Evolutionary conservation across 2,329 filamentous ascomycete genomes (phyloP).

Genomic region (Coniochaeta hoffmannii): DNA sequence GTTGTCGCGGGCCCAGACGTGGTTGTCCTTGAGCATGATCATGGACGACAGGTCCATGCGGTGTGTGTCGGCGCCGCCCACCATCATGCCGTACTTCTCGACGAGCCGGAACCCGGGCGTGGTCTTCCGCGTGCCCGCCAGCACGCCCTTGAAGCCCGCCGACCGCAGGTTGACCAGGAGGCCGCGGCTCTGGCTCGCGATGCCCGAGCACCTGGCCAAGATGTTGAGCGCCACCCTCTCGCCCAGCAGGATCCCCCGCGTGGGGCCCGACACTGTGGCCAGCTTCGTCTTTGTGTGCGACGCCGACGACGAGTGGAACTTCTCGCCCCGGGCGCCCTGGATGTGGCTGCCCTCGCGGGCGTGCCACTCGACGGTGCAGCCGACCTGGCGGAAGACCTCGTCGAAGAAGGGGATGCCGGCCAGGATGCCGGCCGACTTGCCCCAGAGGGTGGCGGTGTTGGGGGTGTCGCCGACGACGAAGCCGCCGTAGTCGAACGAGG

Average conservation of each 20-base stretch:
- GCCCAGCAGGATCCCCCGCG: slow-evolving; percentile 73
- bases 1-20: slow-evolving; percentile 84
- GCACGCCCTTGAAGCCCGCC: slow-evolving; percentile 69
- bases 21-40: slow-evolving; percentile 99
- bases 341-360: slow-evolving; percentile 66
- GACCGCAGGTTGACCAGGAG: slow-evolving; percentile 49
- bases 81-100: slow-evolving; percentile 96
- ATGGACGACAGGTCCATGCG: slow-evolving; percentile 86
- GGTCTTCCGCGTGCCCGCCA: slow-evolving; percentile 96
- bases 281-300: slow-evolving; percentile 49
- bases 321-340: slow-evolving; percentile 32
- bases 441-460: slow-evolving; percentile 59
- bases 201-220: slow-evolving; percentile 82
- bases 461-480: slow-evolving; percentile 79
- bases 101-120: slow-evolving; percentile 92
- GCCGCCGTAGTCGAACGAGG: slow-evolving; percentile 93
- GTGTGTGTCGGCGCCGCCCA: slow-evolving; percentile 87
- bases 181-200: slow-evolving; percentile 62
- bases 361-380: slow-evolving; percentile 89
- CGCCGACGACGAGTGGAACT: slow-evolving; percentile 19
- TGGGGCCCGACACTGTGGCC: slow-evolving; percentile 80
- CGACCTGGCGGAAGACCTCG: slow-evolving; percentile 84
- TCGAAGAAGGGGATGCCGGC: slow-evolving; percentile 93
- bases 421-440: slow-evolving; percentile 69
- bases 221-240: slow-evolving; percentile 91